These are phyloP conservation scores for Botryosphaeria dothidea DNA, from an alignment of 2,329 filamentous ascomycete genomes.

Conservation along the genomic window DNA sequence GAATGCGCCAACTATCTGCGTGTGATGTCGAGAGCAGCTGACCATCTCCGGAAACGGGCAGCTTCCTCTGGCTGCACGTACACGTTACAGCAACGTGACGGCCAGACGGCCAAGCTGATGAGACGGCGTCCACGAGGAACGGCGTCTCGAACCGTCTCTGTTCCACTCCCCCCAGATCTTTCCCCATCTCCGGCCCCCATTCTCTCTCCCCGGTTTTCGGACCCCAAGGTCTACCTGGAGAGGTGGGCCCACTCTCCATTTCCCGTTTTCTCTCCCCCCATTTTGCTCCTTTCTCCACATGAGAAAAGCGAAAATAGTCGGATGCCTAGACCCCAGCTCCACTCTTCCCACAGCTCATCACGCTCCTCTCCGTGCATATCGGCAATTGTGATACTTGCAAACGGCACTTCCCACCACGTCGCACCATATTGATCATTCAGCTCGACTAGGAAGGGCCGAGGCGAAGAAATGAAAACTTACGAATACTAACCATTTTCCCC, in stretches of 20 bases:
- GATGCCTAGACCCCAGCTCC: no score
- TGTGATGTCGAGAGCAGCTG: not conserved
- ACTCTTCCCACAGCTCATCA: not conserved
- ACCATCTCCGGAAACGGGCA: not conserved
- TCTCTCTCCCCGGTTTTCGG: conserved; percentile 7
- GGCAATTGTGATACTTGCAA: not conserved
- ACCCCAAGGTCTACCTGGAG: not conserved
- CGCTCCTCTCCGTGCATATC: not conserved
- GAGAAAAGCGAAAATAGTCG: not conserved
- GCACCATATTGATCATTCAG: not conserved
- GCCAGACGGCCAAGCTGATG: not conserved
- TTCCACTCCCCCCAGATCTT: not conserved
- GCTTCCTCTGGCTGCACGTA: not conserved
- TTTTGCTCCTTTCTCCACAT: not conserved
- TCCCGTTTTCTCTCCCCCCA: not conserved
- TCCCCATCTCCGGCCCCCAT: conserved; percentile 12
- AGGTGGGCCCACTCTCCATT: not conserved
- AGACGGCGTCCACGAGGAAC: not conserved
- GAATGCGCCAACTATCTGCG: not conserved
- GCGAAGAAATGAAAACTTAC: not conserved
- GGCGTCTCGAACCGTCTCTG: not conserved
- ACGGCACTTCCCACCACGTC: not conserved
- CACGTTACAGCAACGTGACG: not conserved
- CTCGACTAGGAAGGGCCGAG: not conserved
- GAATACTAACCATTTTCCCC: no score